phyloP scores from a whole-genome alignment of 2,329 filamentous ascomycete species.

The Pochonia chlamydosporia region DNA sequence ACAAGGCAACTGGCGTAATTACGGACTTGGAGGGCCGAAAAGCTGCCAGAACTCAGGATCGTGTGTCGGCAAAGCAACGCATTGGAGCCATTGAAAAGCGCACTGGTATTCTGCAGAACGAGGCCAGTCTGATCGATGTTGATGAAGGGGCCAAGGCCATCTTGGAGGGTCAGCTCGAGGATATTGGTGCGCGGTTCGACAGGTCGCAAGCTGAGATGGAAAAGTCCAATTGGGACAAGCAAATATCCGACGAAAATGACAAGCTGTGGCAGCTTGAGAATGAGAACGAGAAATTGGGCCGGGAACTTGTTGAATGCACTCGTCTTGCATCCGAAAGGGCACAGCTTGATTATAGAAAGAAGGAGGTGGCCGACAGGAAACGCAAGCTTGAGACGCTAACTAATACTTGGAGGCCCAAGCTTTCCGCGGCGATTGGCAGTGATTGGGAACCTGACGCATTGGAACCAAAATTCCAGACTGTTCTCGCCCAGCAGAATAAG shows the following conservation, averaged over 20 bases:
- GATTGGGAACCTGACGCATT: slow-evolving; percentile 66
- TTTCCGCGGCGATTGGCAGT: slow-evolving; percentile 57
- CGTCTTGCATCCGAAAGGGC: slow-evolving; percentile 77
- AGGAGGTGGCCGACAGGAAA: slow-evolving; percentile 69
- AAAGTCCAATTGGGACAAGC: slow-evolving; percentile 61
- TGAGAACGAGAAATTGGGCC: slow-evolving; percentile 63
- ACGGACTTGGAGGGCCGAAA: slow-evolving; percentile 70
- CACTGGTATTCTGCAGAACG: slow-evolving; percentile 57
- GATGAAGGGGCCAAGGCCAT: slow-evolving; percentile 81
- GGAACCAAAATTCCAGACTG: slow-evolving; percentile 63
- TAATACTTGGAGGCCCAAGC: slow-evolving; percentile 65
- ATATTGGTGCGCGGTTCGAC: slow-evolving; percentile 58
- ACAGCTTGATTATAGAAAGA: slow-evolving; percentile 75
- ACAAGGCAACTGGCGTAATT: slow-evolving; percentile 65
- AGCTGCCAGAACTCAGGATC: slow-evolving; percentile 66
- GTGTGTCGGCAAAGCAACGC: slow-evolving; percentile 65
- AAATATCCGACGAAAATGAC: slow-evolving; percentile 60
- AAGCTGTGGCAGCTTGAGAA: slow-evolving; percentile 65
- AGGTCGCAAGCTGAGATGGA: slow-evolving; percentile 59
- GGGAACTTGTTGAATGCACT: slow-evolving; percentile 80
- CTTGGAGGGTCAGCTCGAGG: slow-evolving; percentile 67
- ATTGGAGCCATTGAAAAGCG: slow-evolving; percentile 70
- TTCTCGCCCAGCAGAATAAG: slow-evolving; percentile 51
- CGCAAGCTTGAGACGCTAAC: slow-evolving; percentile 72
- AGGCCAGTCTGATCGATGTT: slow-evolving; percentile 66